Evolutionary conservation across 139 green algal genomes (phyloP), one percentile per base, ranked within the genome.

Genomic region (Micromonas commoda): DNA sequence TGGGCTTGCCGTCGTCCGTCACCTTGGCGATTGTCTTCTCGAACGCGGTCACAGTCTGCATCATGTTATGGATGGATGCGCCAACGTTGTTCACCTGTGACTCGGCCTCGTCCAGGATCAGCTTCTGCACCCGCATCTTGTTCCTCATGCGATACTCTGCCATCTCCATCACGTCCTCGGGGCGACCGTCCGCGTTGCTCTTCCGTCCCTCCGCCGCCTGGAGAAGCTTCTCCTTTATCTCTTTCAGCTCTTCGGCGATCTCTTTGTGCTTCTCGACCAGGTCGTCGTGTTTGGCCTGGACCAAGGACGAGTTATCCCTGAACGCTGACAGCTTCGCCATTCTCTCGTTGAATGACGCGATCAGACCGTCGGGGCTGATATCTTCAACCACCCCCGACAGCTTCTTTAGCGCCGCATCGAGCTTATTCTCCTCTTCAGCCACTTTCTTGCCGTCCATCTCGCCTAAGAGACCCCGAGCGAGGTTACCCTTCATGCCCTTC

Each of bases 191-290:
- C 9, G 64, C 64, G 45, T 23, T 57, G 45, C 16, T 57, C 45
- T 57, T 57, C 45, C 45, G 9, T 16, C 45, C 45, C 45, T 9
- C 45, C 45, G 45, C 24, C 24, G 54, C 24, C 66, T 24, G 24
- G 66, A 71, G 23, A 24, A 73, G 24, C 26, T 24, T 73, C 66
- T 69, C 26, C n/a, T 73, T 24, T 24, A 24, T 70, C 66, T 24
- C n/a, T 73, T 73, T 68, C 69, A 9, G 13, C 72, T 38, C 52
- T 78, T 77, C 5, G 28, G 54, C 72, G 45, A 33, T 3, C 69
- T 77, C 35, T 73, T 69, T 57, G 45, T 57, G 45, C 45, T 16
- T 57, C 45, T 9, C 45, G 9, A 57, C 45, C 9, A 57, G 45
- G 45, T 57, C 9, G 45, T 57, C 45, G 45, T 57, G 45, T 23